phyloP scores from a whole-genome alignment of 345 rosid species.

The Gossypium anomalum region DNA sequence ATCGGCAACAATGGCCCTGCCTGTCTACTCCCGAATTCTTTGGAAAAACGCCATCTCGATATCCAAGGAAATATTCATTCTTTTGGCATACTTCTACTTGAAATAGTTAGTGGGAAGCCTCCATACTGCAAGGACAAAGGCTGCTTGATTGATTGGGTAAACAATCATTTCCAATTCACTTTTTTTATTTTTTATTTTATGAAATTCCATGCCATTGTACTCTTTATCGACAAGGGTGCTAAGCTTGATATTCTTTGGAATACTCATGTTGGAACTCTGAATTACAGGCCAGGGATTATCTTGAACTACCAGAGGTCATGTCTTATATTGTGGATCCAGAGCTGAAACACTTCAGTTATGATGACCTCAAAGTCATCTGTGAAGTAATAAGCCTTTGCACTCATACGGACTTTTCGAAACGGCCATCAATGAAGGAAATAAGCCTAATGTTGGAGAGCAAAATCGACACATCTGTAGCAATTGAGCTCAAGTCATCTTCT shows the following conservation, averaged over 20 bases:
- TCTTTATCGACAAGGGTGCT: background rate
- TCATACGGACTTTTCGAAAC: conserved; percentile 37
- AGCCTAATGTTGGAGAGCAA: background rate
- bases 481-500: background rate
- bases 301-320: conserved; percentile 76
- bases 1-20: conserved; percentile 69
- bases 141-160: conserved; percentile 87
- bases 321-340: conserved; percentile 80
- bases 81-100: conserved; percentile 84
- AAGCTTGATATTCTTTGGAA: background rate
- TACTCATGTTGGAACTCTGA: background rate
- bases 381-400: conserved; percentile 70
- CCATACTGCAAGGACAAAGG: conserved; percentile 87
- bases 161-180: conserved; percentile 1
- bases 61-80: conserved; percentile 78
- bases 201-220: background rate
- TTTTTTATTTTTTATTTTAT: background rate
- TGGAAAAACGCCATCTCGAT: conserved; percentile 75
- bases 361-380: conserved; percentile 73
- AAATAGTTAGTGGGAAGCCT: conserved; percentile 88
- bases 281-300: conserved; percentile 79
- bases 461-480: background rate
- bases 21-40: conserved; percentile 67
- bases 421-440: background rate
- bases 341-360: conserved; percentile 67